These are phyloP conservation scores for Petunia secreta DNA, from an alignment of 257 asterid genomes.

Conservation along the genomic window DNA sequence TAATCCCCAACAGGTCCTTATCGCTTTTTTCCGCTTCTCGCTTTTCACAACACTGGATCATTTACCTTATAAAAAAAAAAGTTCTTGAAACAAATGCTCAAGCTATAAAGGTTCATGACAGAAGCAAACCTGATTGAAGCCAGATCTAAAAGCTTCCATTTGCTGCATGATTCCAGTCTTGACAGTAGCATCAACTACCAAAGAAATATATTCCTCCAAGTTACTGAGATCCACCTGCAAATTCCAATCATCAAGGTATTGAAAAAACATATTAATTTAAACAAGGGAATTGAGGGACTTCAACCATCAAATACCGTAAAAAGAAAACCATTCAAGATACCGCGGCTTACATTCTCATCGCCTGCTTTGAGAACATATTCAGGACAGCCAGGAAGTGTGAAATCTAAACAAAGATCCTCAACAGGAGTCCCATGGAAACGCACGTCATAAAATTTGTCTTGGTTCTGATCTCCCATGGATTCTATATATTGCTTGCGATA, in stretches of 20 bases:
- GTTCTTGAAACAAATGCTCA: not conserved
- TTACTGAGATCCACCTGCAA: conserved; percentile 62
- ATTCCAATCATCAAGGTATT: conserved; percentile 28
- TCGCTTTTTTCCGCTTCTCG: too few species aligned
- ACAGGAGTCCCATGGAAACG: conserved; percentile 73
- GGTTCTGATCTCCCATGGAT: conserved; percentile 52
- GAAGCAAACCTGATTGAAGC: conserved; percentile 68
- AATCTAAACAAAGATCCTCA: conserved; percentile 94
- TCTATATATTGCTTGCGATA: conserved; percentile 67
- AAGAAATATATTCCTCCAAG: conserved; percentile 70
- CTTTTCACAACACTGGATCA: too few species aligned
- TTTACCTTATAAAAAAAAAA: not conserved
- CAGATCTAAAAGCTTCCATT: conserved; percentile 74
- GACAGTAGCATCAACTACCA: conserved; percentile 71
- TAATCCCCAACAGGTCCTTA: too few species aligned
- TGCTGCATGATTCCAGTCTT: conserved; percentile 66
- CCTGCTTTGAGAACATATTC: conserved; percentile 77
- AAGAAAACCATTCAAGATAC: not conserved
- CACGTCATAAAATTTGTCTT: conserved; percentile 47
- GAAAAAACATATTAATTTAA: conserved; percentile 15
- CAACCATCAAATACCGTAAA: conserved; percentile 1
- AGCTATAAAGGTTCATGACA: not conserved
- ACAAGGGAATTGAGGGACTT: not conserved
- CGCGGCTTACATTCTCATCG: conserved; percentile 59
- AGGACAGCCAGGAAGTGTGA: conserved; percentile 93